These are phyloP conservation scores for Omphalotus olearius DNA, from an alignment of 1,284 basidiomycete genomes.

Conservation along the genomic window DNA sequence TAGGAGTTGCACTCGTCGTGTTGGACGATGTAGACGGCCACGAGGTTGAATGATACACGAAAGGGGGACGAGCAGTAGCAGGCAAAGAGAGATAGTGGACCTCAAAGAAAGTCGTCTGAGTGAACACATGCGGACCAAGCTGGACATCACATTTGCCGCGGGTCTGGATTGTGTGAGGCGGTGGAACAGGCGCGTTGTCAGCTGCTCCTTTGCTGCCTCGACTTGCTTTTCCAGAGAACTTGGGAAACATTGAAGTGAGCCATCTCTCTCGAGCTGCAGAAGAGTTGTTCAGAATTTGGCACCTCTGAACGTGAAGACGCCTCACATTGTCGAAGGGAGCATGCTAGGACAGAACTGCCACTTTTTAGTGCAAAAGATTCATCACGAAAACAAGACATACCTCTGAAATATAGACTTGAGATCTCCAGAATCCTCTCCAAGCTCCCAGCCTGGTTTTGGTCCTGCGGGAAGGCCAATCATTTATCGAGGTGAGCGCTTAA, in stretches of 20 bases:
- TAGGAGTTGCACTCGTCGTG: conserved; percentile 19
- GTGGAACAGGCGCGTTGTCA: conserved; percentile 30
- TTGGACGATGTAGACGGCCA: conserved; percentile 2
- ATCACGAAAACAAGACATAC: conserved; percentile 24
- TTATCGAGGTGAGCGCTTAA: conserved; percentile 20
- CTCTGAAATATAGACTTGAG: conserved; percentile 53
- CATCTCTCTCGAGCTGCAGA: conserved; percentile 61
- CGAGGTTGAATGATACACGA: neutral
- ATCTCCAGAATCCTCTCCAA: conserved; percentile 30
- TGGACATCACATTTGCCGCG: conserved; percentile 63
- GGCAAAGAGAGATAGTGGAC: conserved; percentile 42
- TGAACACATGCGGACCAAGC: conserved; percentile 69
- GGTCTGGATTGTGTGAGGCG: conserved; percentile 59
- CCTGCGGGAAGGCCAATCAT: conserved; percentile 48
- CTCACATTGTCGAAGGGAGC: conserved; percentile 66
- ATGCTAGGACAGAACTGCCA: conserved; percentile 2
- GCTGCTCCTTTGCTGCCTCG: conserved; percentile 47
- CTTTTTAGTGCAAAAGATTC: neutral
- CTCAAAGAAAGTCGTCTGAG: conserved; percentile 63
- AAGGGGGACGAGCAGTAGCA: neutral
- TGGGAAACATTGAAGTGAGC: conserved; percentile 64
- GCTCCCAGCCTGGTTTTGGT: conserved; percentile 54
- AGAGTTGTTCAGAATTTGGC: neutral
- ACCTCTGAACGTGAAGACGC: neutral
- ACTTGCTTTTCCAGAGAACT: conserved; percentile 59